Evolutionary conservation across 2,329 filamentous ascomycete species (phyloP).

Genomic region (Fusarium papillatum): DNA sequence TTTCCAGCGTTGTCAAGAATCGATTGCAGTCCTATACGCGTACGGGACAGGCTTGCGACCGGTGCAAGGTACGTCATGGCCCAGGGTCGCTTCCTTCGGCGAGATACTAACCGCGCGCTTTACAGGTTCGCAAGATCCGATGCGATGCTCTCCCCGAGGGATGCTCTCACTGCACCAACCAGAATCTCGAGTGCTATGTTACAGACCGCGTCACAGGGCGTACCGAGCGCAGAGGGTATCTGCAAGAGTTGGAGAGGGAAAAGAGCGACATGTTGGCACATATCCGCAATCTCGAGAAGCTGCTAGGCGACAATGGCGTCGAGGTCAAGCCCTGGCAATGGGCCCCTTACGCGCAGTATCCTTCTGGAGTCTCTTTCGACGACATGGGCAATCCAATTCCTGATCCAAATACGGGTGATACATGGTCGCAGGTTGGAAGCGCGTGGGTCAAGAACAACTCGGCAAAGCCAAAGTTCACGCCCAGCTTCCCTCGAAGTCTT

Average conservation of each 20-base stretch:
- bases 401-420: constrained; percentile 40
- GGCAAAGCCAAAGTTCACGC: constrained; percentile 35
- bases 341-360: constrained; percentile 46
- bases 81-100: neutral
- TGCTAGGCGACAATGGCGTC: constrained; percentile 72
- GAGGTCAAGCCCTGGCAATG: constrained; percentile 68
- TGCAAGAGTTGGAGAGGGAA: constrained; percentile 82
- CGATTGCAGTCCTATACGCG: constrained; percentile 68
- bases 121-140: constrained; percentile 85
- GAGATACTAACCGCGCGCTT: constrained; percentile 20
- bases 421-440: constrained; percentile 50
- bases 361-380: constrained; percentile 40
- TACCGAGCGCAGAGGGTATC: constrained; percentile 83
- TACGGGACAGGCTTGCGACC: constrained; percentile 89
- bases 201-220: constrained; percentile 90
- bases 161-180: constrained; percentile 85
- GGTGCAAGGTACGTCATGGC: constrained; percentile 78
- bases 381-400: constrained; percentile 42
- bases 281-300: constrained; percentile 76
- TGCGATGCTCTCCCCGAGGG: constrained; percentile 86
- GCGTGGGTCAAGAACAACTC: constrained; percentile 52
- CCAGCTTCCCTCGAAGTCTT: constrained; percentile 48
- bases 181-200: constrained; percentile 83
- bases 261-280: constrained; percentile 76
- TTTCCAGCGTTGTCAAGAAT: constrained; percentile 68